Evolutionary conservation across 116 monocot genomes (phyloP), one percentile per base, ranked within the genome.

Genomic region (Iris pallida): DNA sequence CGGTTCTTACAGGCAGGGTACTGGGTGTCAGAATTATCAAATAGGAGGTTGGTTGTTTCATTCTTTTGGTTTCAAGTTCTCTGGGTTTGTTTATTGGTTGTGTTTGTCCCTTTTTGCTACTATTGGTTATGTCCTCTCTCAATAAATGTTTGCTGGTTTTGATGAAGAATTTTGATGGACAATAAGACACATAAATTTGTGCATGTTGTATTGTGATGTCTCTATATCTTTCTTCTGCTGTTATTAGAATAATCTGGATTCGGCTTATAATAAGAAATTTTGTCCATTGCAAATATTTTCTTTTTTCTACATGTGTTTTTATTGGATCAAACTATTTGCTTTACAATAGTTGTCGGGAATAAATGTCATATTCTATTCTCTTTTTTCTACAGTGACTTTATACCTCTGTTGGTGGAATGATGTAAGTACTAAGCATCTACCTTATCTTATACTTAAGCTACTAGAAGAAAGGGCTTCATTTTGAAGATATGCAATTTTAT

Each of bases 311-410:
- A 80, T 75, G 75, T 74, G 75, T 80, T 69, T 80, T 66, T 80
- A 75, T 80, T 71, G 80, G 80, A 71, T 70, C 75, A 59, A 71
- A 17, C 70, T 80, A 54, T 75, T 66, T 80, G 80, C 80, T 65
- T 71, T 80, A 47, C 80, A 80, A 75, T 75, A 80, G 69, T 55
- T 80, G n/a, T 80, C 80, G 47, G 80, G 80, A 56, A 80, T 80
- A 70, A 80, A 80, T 66, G 70, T 71, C 43, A 61, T 80, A 40
- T 80, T 80, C 70, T 80, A 80, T 67, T 80, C 75, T 80, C 80
- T 11, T 80, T 20, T 69, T 46, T 12, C 57, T 57, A 45, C 57
- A 20, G 45, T 13, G 16, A 18, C 3, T 47, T 58, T 69, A 17
- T 69, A 69, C 20, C 46, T 69, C 69, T 16, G 69, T 69, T 47